Base-by-base conservation (phyloP, 2,329 filamentous ascomycete genomes). In the Colletotrichum sp. region DNA sequence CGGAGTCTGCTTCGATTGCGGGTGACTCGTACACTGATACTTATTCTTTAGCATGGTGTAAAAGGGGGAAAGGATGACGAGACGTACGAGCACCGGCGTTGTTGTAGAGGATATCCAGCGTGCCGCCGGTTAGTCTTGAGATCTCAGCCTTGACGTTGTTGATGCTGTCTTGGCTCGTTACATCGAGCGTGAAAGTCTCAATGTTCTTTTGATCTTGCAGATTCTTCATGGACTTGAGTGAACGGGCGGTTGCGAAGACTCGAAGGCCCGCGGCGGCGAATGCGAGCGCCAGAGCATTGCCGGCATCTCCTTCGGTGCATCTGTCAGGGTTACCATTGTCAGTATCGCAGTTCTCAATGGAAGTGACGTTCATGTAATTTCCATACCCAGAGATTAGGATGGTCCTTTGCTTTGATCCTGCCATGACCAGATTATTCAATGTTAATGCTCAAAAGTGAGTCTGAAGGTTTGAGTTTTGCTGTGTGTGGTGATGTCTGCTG, bases 21-120 rank as follows among this genome's bases (percentile, higher is more conserved):
- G 80, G 71, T 5, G 80, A 70, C 44, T 79, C 76, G 55, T 78
- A 78, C 13, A 68, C 72, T 76, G 57, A 27, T 12, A 27, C 7
- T 2, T n/a, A 11, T 5, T 19, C 32, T 52, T 16, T 71, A 71
- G 28, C 1, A 27, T 22, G 15, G 28, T 57, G 15, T 32, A 5
- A 12, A 7, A 59, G 3, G 16, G 52, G 28, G 39, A 30, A 15
- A 16, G 12, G 8, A 30, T n/a, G 4, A 6, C 3, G 34, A 34
- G 25, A 64, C 76, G 32, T 74, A 82, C 81, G 81, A 55, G 79
- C 77, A 16, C 83, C 87, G 3, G 87, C 85, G 78, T 87, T 87
- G 78, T 88, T 87, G 76, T 88, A 80, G 19, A 88, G 82, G 48
- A 88, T 82, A 75, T 88, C 85, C 15, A 88, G 79, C 25, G 79